phyloP scores from a whole-genome alignment of 352 stramenopile species.

The Phytophthora palmivora region DNA sequence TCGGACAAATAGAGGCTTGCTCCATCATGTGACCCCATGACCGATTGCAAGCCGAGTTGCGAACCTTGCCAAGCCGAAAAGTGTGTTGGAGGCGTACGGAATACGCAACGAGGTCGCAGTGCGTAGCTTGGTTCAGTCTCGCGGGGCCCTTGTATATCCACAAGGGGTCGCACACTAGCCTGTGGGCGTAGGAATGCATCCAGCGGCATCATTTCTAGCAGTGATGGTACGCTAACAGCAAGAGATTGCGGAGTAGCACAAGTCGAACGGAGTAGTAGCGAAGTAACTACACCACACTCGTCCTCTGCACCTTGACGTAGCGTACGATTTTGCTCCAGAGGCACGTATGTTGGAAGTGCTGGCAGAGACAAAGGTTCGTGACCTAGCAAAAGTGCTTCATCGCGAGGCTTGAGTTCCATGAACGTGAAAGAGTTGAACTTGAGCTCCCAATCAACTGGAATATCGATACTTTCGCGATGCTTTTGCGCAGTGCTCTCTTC shows the following conservation, averaged over 20 bases:
- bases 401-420: conserved; percentile 64
- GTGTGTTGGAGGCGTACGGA: conserved; percentile 44
- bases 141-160: conserved; percentile 38
- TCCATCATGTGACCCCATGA: conserved; percentile 29
- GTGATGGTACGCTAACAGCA: conserved; percentile 26
- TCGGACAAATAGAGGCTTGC: conserved; percentile 35
- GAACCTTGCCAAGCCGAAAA: conserved; percentile 45
- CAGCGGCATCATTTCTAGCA: conserved; percentile 50
- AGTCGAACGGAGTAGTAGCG: conserved; percentile 10
- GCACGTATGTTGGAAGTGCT: conserved; percentile 66
- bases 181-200: conserved; percentile 63
- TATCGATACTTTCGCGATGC: conserved; percentile 40
- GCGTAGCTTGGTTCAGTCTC: conserved; percentile 63
- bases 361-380: conserved; percentile 64
- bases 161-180: conserved; percentile 58
- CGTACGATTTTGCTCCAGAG: conserved; percentile 47
- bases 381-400: conserved; percentile 74
- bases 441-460: conserved; percentile 52
- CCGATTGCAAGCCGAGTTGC: conserved; percentile 50
- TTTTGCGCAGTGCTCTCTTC: conserved; percentile 59
- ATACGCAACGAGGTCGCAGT: conserved; percentile 58
- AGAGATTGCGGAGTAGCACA: background rate
- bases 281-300: conserved; percentile 42
- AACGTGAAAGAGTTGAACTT: conserved; percentile 65
- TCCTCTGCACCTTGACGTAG: conserved; percentile 56